phyloP scores from a whole-genome alignment of 345 rosid genomes.

The Schrenkiella parvula region DNA sequence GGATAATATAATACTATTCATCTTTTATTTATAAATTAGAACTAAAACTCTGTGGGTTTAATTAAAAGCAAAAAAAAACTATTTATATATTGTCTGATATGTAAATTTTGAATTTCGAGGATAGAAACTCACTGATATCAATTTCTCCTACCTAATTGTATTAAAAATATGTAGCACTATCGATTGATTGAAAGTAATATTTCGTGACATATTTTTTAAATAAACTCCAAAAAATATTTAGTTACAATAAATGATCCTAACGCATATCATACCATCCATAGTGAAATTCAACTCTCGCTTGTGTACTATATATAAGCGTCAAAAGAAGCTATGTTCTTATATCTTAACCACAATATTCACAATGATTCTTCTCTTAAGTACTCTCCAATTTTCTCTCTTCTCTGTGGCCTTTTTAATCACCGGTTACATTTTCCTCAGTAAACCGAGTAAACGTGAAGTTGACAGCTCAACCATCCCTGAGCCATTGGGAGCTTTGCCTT shows the following conservation, averaged over 20 bases:
- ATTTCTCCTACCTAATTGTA: too few species aligned
- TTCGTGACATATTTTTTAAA: neutral
- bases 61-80: too few species aligned
- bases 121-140: too few species aligned
- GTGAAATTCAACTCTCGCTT: neutral
- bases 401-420: slow-evolving; percentile 3
- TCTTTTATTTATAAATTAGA: too few species aligned
- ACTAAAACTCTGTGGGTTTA: too few species aligned
- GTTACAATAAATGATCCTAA: too few species aligned
- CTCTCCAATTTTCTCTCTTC: slow-evolving; percentile 8
- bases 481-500: slow-evolving; percentile 52
- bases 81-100: too few species aligned
- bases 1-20: too few species aligned
- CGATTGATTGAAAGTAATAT: too few species aligned
- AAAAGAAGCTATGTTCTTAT: neutral
- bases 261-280: neutral
- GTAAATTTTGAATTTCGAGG: too few species aligned
- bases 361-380: slow-evolving; percentile 16
- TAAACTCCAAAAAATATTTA: too few species aligned
- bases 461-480: slow-evolving; percentile 36
- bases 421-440: slow-evolving; percentile 7
- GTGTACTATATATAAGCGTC: slow-evolving; percentile 2
- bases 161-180: too few species aligned
- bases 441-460: neutral
- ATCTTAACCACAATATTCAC: neutral